Conservation (phyloP, 2,329 filamentous ascomycete genomes). For the Penicillium sp. region DNA sequence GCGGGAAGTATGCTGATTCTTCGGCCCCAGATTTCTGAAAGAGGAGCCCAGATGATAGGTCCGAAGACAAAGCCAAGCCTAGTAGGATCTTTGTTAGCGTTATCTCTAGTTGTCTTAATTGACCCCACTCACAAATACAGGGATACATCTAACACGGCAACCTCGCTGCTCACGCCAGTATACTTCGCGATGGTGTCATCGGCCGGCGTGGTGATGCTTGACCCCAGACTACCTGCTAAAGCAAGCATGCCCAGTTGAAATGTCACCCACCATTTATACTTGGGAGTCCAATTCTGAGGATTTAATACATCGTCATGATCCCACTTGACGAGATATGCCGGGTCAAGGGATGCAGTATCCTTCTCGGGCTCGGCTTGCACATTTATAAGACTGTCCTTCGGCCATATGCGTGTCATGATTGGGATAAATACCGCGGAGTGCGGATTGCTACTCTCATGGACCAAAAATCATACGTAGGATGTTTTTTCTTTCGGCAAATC, state of each 20-base stretch:
- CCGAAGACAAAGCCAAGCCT: constrained; percentile 29
- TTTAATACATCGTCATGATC: constrained; percentile 31
- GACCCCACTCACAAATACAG: constrained; percentile 36
- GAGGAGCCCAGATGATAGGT: constrained; percentile 43
- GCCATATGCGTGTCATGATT: not conserved
- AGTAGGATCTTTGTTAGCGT: not conserved
- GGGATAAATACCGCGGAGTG: not conserved
- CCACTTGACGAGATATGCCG: constrained; percentile 15
- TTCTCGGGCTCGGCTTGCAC: not conserved
- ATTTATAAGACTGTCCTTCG: not conserved
- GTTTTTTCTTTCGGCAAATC: not conserved
- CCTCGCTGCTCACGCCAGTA: constrained; percentile 44
- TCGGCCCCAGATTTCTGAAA: constrained; percentile 48
- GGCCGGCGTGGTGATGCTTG: constrained; percentile 52
- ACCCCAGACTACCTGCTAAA: constrained; percentile 50
- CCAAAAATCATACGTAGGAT: not conserved
- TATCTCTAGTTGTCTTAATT: not conserved
- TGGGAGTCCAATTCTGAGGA: constrained; percentile 47
- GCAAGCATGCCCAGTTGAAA: constrained; percentile 52
- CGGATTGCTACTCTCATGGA: not conserved
- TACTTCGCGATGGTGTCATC: constrained; percentile 44
- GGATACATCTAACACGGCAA: constrained; percentile 47
- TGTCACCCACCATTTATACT: constrained; percentile 50
- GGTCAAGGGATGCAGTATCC: not conserved
- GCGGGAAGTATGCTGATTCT: constrained; percentile 47